Percentiles rank a stretch among this genome's conserved stretches.
Conservation (phyloP, 805 yeast species). For the Tetrapisispora namnaoensis region DNA sequence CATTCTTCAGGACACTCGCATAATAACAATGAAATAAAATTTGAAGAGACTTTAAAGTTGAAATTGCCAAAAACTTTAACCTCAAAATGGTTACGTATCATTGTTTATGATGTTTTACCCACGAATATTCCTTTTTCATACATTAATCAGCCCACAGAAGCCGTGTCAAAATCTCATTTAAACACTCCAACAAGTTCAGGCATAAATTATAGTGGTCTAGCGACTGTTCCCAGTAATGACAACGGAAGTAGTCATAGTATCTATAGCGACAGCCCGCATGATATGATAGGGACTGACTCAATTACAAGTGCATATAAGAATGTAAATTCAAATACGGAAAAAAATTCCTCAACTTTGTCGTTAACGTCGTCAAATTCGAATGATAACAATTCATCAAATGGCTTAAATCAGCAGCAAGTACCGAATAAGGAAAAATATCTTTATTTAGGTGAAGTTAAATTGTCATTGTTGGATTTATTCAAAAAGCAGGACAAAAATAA, state of each 20-base stretch:
- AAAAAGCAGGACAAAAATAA: conserved; percentile 10
- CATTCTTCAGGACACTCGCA: background rate
- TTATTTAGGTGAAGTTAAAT: conserved; percentile 25
- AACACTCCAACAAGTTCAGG: too few relatives aligned
- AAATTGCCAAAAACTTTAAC: conserved; percentile 20
- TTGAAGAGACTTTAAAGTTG: conserved; percentile 23
- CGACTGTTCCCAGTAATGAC: background rate
- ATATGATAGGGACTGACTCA: background rate
- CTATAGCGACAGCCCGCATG: background rate
- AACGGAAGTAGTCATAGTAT: background rate
- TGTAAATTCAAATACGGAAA: background rate
- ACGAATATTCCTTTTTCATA: conserved; percentile 7
- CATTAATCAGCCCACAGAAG: background rate
- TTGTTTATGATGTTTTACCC: conserved; percentile 23
- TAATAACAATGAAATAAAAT: conserved; percentile 7
- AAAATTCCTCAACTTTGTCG: background rate
- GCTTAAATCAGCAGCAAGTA: background rate
- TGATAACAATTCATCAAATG: background rate
- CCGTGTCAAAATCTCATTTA: background rate
- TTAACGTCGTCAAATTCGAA: conserved; percentile 1
- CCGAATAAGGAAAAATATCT: conserved; percentile 10
- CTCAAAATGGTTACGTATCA: conserved; percentile 21
- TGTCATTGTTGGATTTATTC: conserved; percentile 23
- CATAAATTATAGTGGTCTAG: background rate
- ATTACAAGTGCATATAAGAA: background rate